Evolutionary conservation across 169 alveolate genomes (phyloP).

Genomic region (Plasmodium falciparum): DNA sequence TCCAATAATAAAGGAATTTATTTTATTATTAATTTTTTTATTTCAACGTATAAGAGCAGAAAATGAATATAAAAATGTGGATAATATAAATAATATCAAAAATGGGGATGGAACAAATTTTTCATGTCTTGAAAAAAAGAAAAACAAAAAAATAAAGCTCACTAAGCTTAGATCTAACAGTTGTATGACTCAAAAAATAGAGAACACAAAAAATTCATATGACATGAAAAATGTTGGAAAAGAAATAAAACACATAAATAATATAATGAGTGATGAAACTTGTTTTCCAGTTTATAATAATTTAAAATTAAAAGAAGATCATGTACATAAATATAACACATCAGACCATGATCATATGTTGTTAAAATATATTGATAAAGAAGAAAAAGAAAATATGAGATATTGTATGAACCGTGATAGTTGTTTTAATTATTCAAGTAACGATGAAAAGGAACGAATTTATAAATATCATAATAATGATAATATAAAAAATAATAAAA

Average conservation of each 20-base stretch:
- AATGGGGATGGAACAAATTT: too few relatives aligned
- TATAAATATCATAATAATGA: not conserved
- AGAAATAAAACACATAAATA: not conserved
- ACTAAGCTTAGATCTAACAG: too few relatives aligned
- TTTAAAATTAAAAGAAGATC: conserved; percentile 8
- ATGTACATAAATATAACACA: not conserved
- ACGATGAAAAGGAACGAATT: not conserved
- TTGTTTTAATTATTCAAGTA: not conserved
- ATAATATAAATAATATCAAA: too few relatives aligned
- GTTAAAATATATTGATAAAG: not conserved
- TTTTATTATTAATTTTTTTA: conserved; percentile 25
- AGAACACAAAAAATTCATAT: not conserved
- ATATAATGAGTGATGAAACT: conserved; percentile 2
- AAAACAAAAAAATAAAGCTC: too few relatives aligned
- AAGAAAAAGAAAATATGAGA: not conserved
- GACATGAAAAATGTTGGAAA: not conserved
- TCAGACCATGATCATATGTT: not conserved
- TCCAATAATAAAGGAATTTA: conserved; percentile 53
- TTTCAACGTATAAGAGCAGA: conserved; percentile 27
- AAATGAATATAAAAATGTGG: too few relatives aligned
- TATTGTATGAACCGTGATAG: not conserved
- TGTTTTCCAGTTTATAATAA: not conserved
- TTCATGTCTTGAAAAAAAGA: too few relatives aligned
- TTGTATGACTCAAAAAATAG: not conserved
- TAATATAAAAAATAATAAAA: not conserved